Percentiles rank a stretch among this genome's conserved stretches.
phyloP scores from a whole-genome alignment of 1,139 yeast species.

The Taphrina populina region DNA sequence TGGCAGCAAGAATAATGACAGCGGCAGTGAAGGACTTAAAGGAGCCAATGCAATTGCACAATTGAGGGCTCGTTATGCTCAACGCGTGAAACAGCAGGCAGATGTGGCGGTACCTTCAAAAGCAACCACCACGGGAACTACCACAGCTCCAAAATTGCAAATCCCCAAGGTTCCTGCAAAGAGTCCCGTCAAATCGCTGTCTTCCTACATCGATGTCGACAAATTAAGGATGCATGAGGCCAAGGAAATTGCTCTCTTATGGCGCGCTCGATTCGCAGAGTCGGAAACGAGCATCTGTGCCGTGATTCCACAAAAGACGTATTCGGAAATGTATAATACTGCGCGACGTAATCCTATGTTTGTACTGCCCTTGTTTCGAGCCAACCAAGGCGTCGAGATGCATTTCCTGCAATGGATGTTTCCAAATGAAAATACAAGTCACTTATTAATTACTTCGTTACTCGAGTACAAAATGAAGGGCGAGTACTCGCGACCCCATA shows the following conservation, averaged over 20 bases:
- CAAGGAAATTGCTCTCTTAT: constrained; percentile 72
- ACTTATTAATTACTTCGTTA: constrained; percentile 85
- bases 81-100: constrained; percentile 53
- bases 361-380: constrained; percentile 50
- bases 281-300: constrained; percentile 59
- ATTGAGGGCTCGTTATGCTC: constrained; percentile 50
- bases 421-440: constrained; percentile 79
- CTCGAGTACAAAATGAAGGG: constrained; percentile 89
- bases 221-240: constrained; percentile 56
- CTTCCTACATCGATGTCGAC: constrained; percentile 66
- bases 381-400: constrained; percentile 64
- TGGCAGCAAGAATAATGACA: constrained; percentile 59
- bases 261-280: constrained; percentile 80
- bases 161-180: constrained; percentile 34
- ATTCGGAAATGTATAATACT: constrained; percentile 60
- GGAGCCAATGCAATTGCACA: constrained; percentile 26
- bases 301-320: constrained; percentile 62
- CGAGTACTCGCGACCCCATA: constrained; percentile 93
- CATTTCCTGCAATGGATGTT: constrained; percentile 94
- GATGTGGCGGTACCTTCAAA: constrained; percentile 35
- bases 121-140: not conserved
- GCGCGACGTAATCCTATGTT: constrained; percentile 73
- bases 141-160: not conserved
- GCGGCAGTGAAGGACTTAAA: constrained; percentile 12
- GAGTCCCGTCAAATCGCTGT: constrained; percentile 65